Conservation (phyloP, 306 rosid genomes). For the Lotus japonicus region DNA sequence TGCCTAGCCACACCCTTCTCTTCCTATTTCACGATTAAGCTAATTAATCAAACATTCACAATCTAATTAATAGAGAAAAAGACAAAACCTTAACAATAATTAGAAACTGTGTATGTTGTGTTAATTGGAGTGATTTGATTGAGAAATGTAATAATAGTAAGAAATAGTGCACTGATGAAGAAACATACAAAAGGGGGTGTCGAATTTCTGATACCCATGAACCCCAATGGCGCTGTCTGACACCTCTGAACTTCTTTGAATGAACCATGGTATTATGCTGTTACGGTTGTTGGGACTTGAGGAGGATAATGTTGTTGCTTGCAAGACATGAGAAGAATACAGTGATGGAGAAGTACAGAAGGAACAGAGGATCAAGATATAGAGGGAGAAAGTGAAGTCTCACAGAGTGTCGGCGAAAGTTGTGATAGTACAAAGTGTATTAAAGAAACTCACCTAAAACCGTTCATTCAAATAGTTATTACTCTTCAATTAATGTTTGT, state of each 20-base stretch:
- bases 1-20: slow-evolving; percentile 98
- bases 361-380: slow-evolving; percentile 12
- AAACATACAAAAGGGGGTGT: slow-evolving; percentile 77
- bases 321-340: too few relatives aligned
- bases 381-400: background rate
- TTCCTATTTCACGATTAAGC: slow-evolving; percentile 33
- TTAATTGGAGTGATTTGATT: background rate
- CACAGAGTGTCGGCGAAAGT: slow-evolving; percentile 41
- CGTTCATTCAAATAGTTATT: background rate
- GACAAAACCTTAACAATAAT: background rate
- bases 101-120: too few relatives aligned
- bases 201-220: slow-evolving; percentile 99
- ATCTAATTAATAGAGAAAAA: background rate
- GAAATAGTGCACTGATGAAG: background rate
- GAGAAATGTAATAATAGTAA: background rate
- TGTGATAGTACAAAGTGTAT: background rate
- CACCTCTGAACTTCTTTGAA: slow-evolving; percentile 95
- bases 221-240: slow-evolving; percentile 99
- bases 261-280: slow-evolving; percentile 55
- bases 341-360: slow-evolving; percentile 27
- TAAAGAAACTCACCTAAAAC: slow-evolving; percentile 37
- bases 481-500: slow-evolving; percentile 11
- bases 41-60: background rate
- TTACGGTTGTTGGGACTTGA: background rate
- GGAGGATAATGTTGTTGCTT: background rate